These are phyloP conservation scores for Fusarium guadeloupense DNA, from an alignment of 2,329 filamentous ascomycete species.

Conservation along the genomic window DNA sequence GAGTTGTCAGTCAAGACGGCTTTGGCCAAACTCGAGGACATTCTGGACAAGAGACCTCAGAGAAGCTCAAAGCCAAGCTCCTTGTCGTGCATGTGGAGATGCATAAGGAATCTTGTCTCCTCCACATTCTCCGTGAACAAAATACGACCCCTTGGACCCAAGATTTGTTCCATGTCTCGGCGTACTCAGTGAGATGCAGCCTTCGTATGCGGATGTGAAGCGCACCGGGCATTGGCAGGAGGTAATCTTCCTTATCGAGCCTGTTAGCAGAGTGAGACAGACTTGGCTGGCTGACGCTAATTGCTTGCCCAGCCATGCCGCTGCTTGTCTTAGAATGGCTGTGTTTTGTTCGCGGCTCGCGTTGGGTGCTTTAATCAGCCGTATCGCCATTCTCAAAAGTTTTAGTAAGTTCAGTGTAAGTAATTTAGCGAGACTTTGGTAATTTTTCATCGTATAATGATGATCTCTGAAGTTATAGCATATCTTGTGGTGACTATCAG, in stretches of 20 bases:
- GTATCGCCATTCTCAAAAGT: too few species aligned
- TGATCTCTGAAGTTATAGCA: too few species aligned
- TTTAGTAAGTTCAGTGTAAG: too few species aligned
- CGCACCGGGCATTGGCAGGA: conserved; percentile 4
- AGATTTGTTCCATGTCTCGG: conserved; percentile 5
- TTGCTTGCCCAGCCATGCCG: background rate
- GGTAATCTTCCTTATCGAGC: conserved; percentile 8
- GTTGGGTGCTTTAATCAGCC: too few species aligned
- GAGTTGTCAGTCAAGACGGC: background rate
- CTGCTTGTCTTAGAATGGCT: background rate
- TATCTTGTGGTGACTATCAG: too few species aligned
- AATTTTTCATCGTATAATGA: too few species aligned
- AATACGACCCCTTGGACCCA: background rate
- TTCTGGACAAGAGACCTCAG: background rate
- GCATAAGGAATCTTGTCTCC: conserved; percentile 4
- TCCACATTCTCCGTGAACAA: background rate
- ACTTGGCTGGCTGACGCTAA: background rate
- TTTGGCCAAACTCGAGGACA: background rate
- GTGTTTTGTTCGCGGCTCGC: too few species aligned
- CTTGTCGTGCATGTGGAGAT: conserved; percentile 21
- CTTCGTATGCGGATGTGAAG: conserved; percentile 14
- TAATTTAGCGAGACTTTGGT: too few species aligned
- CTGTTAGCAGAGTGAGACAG: conserved; percentile 3
- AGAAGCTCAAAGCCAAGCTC: conserved; percentile 24
- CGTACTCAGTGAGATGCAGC: background rate